A percentile compares a stretch with the other conserved stretches of the same genome.
Conservation (phyloP, 2,329 filamentous ascomycete species). For the Xylariales sp. region DNA sequence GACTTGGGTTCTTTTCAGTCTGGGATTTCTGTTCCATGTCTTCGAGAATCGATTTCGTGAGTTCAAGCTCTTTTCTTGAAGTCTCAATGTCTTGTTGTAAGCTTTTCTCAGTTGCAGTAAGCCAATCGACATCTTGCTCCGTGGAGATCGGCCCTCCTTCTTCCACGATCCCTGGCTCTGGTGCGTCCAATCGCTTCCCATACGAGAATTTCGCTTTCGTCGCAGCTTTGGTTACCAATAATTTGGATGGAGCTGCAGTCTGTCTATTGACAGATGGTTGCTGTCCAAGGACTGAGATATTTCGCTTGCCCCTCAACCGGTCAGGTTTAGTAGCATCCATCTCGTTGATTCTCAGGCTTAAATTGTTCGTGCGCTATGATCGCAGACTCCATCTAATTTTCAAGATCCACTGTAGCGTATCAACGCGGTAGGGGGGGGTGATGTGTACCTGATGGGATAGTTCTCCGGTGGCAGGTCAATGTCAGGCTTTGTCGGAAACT, state of each 20-base stretch:
- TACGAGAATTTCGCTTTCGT: slow-evolving; percentile 10
- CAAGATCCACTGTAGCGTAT: too few relatives aligned
- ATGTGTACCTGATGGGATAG: too few relatives aligned
- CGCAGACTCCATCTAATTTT: too few relatives aligned
- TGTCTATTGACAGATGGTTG: not conserved
- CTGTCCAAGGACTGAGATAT: not conserved
- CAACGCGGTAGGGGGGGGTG: too few relatives aligned
- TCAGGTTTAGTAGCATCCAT: too few relatives aligned
- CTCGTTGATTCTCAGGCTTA: too few relatives aligned
- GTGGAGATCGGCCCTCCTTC: not conserved
- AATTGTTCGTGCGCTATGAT: too few relatives aligned
- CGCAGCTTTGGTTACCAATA: not conserved
- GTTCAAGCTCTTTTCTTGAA: slow-evolving; percentile 21
- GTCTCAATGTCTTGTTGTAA: slow-evolving; percentile 20
- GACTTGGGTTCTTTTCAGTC: not conserved
- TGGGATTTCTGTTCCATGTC: slow-evolving; percentile 12
- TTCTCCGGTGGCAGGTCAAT: too few relatives aligned
- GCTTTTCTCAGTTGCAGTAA: slow-evolving; percentile 12
- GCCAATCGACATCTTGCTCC: slow-evolving; percentile 16
- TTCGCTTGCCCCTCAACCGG: too few relatives aligned
- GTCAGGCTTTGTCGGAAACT: too few relatives aligned
- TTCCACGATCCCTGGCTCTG: not conserved
- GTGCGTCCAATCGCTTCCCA: slow-evolving; percentile 8
- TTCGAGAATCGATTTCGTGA: slow-evolving; percentile 17
- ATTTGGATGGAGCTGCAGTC: not conserved